Evolutionary conservation across 169 alveolate genomes (phyloP).

Genomic region (Plasmodium coatneyi): DNA sequence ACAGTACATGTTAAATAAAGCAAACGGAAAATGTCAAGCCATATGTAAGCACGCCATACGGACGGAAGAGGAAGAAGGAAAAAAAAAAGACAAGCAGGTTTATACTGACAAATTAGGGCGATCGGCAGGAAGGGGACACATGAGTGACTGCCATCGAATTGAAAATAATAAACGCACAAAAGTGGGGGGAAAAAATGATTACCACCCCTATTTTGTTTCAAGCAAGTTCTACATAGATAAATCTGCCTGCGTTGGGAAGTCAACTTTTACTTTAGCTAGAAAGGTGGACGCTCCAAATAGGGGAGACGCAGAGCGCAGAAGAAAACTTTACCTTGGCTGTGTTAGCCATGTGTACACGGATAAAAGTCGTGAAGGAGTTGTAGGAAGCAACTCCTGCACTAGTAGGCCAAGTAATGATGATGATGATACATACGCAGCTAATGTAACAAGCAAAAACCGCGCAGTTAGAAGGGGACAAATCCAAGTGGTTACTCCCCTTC

Average conservation of each 20-base stretch:
- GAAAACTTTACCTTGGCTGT: neutral
- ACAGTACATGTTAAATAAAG: neutral
- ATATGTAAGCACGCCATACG: neutral
- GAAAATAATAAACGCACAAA: neutral
- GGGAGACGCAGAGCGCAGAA: neutral
- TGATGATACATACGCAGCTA: neutral
- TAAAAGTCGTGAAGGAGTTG: neutral
- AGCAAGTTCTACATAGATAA: neutral
- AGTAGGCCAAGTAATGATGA: neutral
- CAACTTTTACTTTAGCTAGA: neutral
- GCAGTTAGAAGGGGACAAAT: neutral
- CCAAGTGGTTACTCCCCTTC: neutral
- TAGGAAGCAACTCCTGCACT: neutral
- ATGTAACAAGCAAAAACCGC: neutral
- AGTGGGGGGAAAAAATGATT: neutral
- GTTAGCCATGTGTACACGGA: neutral
- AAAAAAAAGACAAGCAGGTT: neutral
- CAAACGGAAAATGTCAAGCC: neutral
- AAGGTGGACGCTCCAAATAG: slow-evolving; percentile 4
- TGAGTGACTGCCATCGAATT: neutral
- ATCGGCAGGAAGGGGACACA: neutral
- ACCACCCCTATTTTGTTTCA: neutral
- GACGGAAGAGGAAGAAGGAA: neutral
- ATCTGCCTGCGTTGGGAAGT: neutral
- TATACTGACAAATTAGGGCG: neutral